Conservation (phyloP, 2,329 filamentous ascomycete species). For the Cordyceps militaris region DNA sequence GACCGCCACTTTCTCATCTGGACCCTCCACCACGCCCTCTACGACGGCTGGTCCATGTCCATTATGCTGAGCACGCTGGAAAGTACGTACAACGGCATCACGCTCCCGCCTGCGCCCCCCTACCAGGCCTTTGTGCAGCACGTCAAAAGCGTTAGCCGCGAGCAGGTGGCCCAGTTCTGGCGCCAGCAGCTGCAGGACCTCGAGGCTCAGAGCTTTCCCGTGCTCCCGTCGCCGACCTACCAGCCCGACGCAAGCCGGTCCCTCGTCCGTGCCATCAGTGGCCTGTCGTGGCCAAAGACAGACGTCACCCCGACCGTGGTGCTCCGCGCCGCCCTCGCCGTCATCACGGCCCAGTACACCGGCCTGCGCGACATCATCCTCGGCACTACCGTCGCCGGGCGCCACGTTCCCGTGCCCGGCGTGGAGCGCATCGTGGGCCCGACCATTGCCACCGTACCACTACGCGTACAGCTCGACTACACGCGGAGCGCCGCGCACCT, state of each 20-base stretch:
- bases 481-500: neutral
- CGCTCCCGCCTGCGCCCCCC: slow-evolving; percentile 19
- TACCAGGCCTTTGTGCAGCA: slow-evolving; percentile 38
- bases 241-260: slow-evolving; percentile 9
- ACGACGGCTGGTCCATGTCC: slow-evolving; percentile 46
- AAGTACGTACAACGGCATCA: slow-evolving; percentile 15
- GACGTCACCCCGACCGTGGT: slow-evolving; percentile 19
- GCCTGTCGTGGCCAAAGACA: neutral
- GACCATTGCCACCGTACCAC: slow-evolving; percentile 22
- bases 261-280: neutral
- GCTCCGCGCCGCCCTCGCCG: slow-evolving; percentile 21
- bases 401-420: slow-evolving; percentile 20
- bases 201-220: neutral
- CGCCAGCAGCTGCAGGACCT: neutral
- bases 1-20: slow-evolving; percentile 13
- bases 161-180: neutral
- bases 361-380: slow-evolving; percentile 25
- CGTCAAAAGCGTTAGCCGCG: neutral
- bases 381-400: slow-evolving; percentile 21
- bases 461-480: slow-evolving; percentile 15
- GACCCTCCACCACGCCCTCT: slow-evolving; percentile 35
- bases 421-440: slow-evolving; percentile 23
- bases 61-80: slow-evolving; percentile 20
- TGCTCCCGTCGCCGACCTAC: neutral
- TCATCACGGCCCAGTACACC: slow-evolving; percentile 32